Conservation (phyloP, 495 filamentous ascomycete genomes). For the Cudoniella acicularis region DNA sequence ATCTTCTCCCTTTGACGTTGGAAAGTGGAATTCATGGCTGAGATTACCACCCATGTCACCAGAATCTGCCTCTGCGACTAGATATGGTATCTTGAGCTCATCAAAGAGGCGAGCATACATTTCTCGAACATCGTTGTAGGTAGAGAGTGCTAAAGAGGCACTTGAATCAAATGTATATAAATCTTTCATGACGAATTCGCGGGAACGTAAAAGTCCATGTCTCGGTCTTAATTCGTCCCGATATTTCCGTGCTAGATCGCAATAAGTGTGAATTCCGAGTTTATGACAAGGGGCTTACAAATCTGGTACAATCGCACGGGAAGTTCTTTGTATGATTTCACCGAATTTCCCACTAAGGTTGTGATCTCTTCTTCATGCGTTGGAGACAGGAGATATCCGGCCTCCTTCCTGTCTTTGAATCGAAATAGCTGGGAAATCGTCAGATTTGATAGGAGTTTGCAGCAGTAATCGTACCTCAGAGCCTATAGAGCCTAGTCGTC, state of each 20-base stretch:
- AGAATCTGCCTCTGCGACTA: constrained; percentile 85
- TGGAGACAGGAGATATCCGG: constrained; percentile 74
- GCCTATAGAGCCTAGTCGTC: constrained; percentile 33
- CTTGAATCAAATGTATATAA: constrained; percentile 90
- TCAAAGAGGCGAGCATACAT: constrained; percentile 74
- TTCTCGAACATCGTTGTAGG: constrained; percentile 67
- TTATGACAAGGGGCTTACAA: constrained; percentile 46
- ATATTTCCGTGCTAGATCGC: constrained; percentile 77
- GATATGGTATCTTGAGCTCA: constrained; percentile 77
- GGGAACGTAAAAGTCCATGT: constrained; percentile 82
- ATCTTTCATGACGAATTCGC: constrained; percentile 98
- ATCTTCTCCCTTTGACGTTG: constrained; percentile 80
- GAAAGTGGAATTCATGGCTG: constrained; percentile 92
- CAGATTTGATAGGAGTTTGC: not conserved
- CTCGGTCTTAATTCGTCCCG: constrained; percentile 86
- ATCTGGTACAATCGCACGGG: constrained; percentile 91
- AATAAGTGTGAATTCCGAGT: constrained; percentile 5
- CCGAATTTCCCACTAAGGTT: constrained; percentile 61
- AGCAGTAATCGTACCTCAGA: constrained; percentile 34
- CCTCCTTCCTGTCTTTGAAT: constrained; percentile 74
- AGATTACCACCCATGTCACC: constrained; percentile 92
- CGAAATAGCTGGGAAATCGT: constrained; percentile 62
- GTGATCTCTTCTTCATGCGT: constrained; percentile 99
- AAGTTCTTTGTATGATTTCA: constrained; percentile 83
- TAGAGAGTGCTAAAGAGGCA: constrained; percentile 60